Percentiles rank a stretch among this genome's conserved stretches.
Conservation (phyloP, 2,329 filamentous ascomycete species). For the Pyricularia sp. region DNA sequence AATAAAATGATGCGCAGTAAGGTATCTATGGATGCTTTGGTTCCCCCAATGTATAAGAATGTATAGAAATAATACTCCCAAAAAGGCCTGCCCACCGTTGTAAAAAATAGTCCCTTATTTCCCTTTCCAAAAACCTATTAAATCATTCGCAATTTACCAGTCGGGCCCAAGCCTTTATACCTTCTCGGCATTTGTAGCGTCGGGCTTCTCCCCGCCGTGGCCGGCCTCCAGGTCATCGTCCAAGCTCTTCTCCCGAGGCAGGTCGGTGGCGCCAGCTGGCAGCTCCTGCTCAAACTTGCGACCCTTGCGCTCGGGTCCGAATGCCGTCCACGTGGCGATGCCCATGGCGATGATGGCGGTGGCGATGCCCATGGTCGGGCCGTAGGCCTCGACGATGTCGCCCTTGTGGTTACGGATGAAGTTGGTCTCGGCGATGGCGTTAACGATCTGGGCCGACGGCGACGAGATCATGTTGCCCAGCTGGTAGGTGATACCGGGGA, state of each 20-base stretch:
- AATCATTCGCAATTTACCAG: not conserved
- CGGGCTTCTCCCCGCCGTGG: not conserved
- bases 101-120: not conserved
- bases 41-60: too few species aligned
- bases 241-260: constrained; percentile 7
- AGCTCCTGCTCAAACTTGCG: constrained; percentile 53
- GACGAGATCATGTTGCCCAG: constrained; percentile 66
- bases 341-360: constrained; percentile 68
- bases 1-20: too few species aligned
- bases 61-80: too few species aligned
- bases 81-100: too few species aligned
- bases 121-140: not conserved
- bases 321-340: constrained; percentile 56
- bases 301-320: constrained; percentile 69
- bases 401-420: constrained; percentile 46
- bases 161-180: not conserved
- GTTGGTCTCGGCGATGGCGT: constrained; percentile 59
- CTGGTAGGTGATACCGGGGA: constrained; percentile 67
- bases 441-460: constrained; percentile 66
- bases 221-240: constrained; percentile 8
- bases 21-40: too few species aligned
- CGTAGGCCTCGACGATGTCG: constrained; percentile 57
- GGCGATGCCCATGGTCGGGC: constrained; percentile 65
- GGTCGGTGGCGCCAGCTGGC: constrained; percentile 26
- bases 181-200: not conserved